These are phyloP conservation scores for Russula abietina DNA, from an alignment of 768 basidiomycete genomes.

Conservation along the genomic window DNA sequence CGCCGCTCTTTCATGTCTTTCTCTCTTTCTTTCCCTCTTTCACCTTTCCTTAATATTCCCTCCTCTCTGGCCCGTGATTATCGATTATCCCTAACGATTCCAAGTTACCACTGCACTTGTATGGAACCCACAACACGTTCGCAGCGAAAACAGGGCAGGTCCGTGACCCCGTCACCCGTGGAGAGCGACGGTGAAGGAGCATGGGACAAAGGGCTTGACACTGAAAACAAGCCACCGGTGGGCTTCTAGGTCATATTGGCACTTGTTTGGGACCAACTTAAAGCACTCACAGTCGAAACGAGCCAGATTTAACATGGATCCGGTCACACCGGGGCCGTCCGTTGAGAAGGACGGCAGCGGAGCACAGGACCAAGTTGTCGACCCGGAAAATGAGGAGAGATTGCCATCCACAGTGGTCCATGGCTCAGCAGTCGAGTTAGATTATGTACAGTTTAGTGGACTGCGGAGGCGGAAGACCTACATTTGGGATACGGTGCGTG, in stretches of 20 bases:
- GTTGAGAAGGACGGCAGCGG: neutral
- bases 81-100: too few species aligned
- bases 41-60: too few species aligned
- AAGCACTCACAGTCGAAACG: neutral
- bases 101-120: neutral
- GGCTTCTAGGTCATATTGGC: neutral
- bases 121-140: neutral
- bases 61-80: too few species aligned
- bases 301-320: neutral
- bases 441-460: neutral
- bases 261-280: neutral
- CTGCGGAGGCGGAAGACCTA: neutral
- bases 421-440: constrained; percentile 6
- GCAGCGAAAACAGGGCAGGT: constrained; percentile 6
- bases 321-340: neutral
- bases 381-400: neutral
- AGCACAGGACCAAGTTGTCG: neutral
- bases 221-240: neutral
- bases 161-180: neutral
- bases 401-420: neutral
- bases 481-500: constrained; percentile 9
- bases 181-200: too few species aligned
- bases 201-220: neutral
- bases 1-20: too few species aligned
- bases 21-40: too few species aligned